A percentile compares a stretch with the other conserved stretches of the same genome.
These are phyloP conservation scores for Selaginella tamariscina DNA, from an alignment of 75 land plant genomes.

Conservation along the genomic window DNA sequence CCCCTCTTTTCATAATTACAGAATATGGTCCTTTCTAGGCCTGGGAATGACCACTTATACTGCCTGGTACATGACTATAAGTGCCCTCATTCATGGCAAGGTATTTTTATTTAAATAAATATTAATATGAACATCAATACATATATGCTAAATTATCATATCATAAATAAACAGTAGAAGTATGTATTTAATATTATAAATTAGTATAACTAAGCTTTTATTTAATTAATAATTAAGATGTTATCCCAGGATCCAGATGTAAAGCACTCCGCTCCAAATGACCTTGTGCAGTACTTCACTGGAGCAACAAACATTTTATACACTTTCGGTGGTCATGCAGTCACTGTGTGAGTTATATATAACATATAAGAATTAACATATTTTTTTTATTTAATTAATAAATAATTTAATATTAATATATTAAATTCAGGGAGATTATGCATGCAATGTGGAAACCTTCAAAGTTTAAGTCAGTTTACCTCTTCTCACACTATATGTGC, in stretches of 20 bases:
- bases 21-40: constrained; percentile 79
- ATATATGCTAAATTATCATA: not conserved
- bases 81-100: constrained; percentile 39
- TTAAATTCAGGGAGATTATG: constrained; percentile 81
- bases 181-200: not conserved
- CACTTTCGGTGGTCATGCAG: constrained; percentile 13
- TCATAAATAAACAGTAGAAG: not conserved
- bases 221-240: not conserved
- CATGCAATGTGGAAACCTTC: constrained; percentile 82
- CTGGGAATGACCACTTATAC: constrained; percentile 78
- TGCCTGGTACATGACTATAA: constrained; percentile 52
- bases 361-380: too few species aligned
- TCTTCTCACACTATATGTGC: constrained; percentile 49
- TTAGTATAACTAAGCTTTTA: not conserved
- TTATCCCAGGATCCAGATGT: constrained; percentile 1
- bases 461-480: constrained; percentile 58
- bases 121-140: not conserved
- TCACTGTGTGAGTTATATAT: constrained; percentile 9
- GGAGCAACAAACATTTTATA: constrained; percentile 12
- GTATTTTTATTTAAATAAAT: constrained; percentile 17
- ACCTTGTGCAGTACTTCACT: constrained; percentile 1
- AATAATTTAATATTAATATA: too few species aligned
- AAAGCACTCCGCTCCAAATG: not conserved
- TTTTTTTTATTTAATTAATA: too few species aligned
- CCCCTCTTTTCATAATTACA: constrained; percentile 75